Evolutionary conservation across 1,139 yeast species (phyloP).

Genomic region (Suhomyces anneliseae): DNA sequence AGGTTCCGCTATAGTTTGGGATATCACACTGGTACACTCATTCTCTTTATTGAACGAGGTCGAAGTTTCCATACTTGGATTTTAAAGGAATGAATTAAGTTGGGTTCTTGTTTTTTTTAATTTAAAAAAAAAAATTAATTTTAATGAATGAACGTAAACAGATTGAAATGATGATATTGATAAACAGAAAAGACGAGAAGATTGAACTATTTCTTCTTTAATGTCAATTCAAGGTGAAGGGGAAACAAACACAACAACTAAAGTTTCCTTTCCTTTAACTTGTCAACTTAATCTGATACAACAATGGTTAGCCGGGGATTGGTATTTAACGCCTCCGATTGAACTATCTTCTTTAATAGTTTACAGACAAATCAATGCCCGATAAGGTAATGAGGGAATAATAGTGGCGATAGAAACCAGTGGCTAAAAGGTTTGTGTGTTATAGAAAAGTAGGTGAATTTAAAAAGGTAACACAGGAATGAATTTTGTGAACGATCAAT

Average conservation of each 20-base stretch:
- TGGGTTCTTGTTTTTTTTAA: background rate
- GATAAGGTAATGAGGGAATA: background rate
- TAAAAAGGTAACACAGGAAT: background rate
- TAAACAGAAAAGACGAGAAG: no score
- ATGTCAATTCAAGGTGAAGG: no score
- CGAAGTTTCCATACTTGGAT: conserved; percentile 8
- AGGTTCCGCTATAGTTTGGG: conserved; percentile 8
- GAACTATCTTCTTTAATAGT: background rate
- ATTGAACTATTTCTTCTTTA: no score
- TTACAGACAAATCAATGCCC: background rate
- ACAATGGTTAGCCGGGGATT: background rate
- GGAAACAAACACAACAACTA: no score
- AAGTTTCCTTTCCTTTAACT: no score
- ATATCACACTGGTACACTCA: conserved; percentile 13
- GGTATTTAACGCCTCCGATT: background rate
- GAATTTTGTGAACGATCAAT: background rate
- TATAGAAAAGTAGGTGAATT: no score
- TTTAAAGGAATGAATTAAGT: conserved; percentile 3
- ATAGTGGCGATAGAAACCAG: conserved; percentile 1
- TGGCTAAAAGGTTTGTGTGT: background rate
- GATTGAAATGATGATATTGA: no score
- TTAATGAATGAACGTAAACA: no score
- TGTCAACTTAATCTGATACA: no score
- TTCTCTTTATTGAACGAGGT: conserved; percentile 12
- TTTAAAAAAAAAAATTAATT: no score